Conservation (phyloP, 2,329 filamentous ascomycete species). For the Sclerotinia glacialis region DNA sequence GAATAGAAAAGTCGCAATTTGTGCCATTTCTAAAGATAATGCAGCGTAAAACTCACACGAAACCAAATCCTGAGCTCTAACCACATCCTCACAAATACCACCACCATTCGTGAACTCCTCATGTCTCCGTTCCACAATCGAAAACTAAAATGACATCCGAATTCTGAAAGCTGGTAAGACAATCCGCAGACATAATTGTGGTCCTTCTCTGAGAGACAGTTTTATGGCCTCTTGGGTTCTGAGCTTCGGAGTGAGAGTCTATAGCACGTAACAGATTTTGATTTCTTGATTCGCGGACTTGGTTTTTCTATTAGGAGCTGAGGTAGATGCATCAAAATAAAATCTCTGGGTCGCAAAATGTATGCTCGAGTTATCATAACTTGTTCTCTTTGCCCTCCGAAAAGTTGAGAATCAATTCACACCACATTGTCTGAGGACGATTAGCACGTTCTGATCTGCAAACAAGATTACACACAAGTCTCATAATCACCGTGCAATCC, state of each 20-base stretch:
- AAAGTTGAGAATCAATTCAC: conserved; percentile 71
- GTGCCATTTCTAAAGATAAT: background rate
- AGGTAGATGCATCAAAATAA: conserved; percentile 83
- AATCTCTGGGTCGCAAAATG: conserved; percentile 65
- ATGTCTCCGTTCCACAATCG: conserved; percentile 53
- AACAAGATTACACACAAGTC: conserved; percentile 57
- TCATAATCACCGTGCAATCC: conserved; percentile 63
- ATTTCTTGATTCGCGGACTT: background rate
- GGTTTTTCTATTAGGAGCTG: conserved; percentile 64
- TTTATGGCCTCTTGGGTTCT: conserved; percentile 64
- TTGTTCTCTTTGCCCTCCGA: conserved; percentile 76
- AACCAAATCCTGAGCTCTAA: conserved; percentile 30
- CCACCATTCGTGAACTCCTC: conserved; percentile 53
- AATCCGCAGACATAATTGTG: conserved; percentile 57
- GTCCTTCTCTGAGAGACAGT: conserved; percentile 51
- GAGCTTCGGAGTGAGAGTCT: conserved; percentile 52
- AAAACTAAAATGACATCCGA: conserved; percentile 58
- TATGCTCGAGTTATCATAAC: conserved; percentile 76
- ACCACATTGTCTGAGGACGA: conserved; percentile 48
- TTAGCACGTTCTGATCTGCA: background rate
- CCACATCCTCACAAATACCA: conserved; percentile 44
- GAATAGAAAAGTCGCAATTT: background rate
- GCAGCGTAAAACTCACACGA: background rate
- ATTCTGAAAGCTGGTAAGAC: conserved; percentile 54
- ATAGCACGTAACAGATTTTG: background rate